These are phyloP conservation scores for Crithidia brevicula DNA, from an alignment of 208 protist genomes.

Conservation along the genomic window DNA sequence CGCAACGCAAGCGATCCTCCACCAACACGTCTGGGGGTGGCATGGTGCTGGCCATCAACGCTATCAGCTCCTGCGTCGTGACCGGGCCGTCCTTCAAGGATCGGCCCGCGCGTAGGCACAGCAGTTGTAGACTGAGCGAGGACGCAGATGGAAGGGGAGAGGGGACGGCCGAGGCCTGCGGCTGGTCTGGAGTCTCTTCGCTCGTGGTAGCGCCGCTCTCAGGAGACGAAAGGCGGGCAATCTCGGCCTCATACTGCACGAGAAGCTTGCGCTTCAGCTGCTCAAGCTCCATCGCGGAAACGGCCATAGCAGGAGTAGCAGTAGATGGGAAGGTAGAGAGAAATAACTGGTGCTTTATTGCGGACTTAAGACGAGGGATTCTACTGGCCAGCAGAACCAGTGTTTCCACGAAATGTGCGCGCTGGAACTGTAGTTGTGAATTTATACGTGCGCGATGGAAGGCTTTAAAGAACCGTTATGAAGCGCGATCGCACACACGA, in stretches of 20 bases:
- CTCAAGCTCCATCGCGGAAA: constrained; percentile 10
- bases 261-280: constrained; percentile 31
- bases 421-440: too few relatives aligned
- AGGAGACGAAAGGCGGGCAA: background rate
- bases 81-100: background rate
- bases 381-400: too few relatives aligned
- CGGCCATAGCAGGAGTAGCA: background rate
- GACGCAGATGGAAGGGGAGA: constrained; percentile 8
- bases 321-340: background rate
- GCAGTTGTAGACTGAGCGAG: constrained; percentile 45
- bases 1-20: constrained; percentile 14
- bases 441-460: too few relatives aligned
- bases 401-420: too few relatives aligned
- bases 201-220: background rate
- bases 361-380: too few relatives aligned
- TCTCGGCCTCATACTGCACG: constrained; percentile 18
- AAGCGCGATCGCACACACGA: too few relatives aligned
- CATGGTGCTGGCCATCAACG: constrained; percentile 19
- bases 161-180: background rate
- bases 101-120: constrained; percentile 44
- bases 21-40: constrained; percentile 8
- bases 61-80: constrained; percentile 12
- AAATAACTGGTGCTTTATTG: too few relatives aligned
- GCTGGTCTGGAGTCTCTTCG: background rate
- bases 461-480: too few relatives aligned